These are phyloP conservation scores for Thermoascus crustaceus DNA, from an alignment of 2,329 filamentous ascomycete genomes.

Conservation along the genomic window DNA sequence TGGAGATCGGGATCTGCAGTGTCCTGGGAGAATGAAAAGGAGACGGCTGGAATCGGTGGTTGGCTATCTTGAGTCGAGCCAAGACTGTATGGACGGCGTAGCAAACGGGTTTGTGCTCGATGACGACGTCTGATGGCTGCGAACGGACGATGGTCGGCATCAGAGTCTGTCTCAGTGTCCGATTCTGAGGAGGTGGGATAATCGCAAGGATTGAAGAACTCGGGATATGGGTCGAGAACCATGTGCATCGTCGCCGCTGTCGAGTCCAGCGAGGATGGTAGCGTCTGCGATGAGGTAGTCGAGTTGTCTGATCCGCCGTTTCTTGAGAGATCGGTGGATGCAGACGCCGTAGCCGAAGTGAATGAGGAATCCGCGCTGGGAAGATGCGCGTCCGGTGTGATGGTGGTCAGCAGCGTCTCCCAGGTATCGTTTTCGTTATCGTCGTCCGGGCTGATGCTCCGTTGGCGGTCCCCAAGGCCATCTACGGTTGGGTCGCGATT, in stretches of 20 bases:
- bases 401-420: slow-evolving; percentile 71
- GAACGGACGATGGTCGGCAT: slow-evolving; percentile 4
- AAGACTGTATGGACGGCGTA: slow-evolving; percentile 17
- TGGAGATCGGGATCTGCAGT: slow-evolving; percentile 38
- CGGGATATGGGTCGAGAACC: slow-evolving; percentile 26
- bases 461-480: slow-evolving; percentile 74
- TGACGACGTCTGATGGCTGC: slow-evolving; percentile 9
- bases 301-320: slow-evolving; percentile 25
- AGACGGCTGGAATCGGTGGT: slow-evolving; percentile 26
- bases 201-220: slow-evolving; percentile 31
- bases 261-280: slow-evolving; percentile 16
- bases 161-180: slow-evolving; percentile 22
- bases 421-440: slow-evolving; percentile 52
- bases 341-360: slow-evolving; percentile 45
- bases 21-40: slow-evolving; percentile 23
- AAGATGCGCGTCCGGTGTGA: slow-evolving; percentile 72
- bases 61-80: slow-evolving; percentile 26
- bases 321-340: slow-evolving; percentile 18
- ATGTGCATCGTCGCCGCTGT: slow-evolving; percentile 18
- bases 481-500: slow-evolving; percentile 41
- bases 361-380: slow-evolving; percentile 80
- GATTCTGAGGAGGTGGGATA: slow-evolving; percentile 28
- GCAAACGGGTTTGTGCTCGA: slow-evolving; percentile 3
- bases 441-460: slow-evolving; percentile 63
- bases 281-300: slow-evolving; percentile 39